Conservation (phyloP, 2,329 filamentous ascomycete species). For the Neurospora sp. region DNA sequence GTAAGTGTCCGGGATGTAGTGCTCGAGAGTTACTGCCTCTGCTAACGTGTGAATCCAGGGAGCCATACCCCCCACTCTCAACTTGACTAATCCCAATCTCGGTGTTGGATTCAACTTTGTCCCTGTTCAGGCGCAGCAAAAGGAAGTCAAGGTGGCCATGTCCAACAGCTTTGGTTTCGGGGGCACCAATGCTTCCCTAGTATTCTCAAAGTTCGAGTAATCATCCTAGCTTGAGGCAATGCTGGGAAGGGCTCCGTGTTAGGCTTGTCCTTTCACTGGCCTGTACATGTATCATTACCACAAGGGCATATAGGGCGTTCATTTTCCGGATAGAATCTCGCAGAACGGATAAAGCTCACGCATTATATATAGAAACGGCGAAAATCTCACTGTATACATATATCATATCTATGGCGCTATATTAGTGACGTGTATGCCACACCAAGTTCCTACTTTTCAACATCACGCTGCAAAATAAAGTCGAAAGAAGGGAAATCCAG, state of each 20-base stretch:
- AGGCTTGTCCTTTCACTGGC: background rate
- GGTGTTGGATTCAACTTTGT: slow-evolving; percentile 80
- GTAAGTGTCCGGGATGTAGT: slow-evolving; percentile 37
- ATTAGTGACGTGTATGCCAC: background rate
- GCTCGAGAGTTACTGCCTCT: background rate
- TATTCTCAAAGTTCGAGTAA: slow-evolving; percentile 48
- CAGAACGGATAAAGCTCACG: background rate
- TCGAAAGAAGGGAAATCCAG: background rate
- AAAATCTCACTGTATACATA: background rate
- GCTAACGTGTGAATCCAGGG: slow-evolving; percentile 40
- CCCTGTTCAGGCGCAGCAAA: slow-evolving; percentile 58
- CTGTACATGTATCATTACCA: background rate
- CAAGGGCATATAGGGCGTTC: background rate
- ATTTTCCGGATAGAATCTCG: background rate
- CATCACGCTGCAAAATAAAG: background rate
- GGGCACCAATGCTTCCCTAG: slow-evolving; percentile 85
- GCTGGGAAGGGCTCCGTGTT: background rate
- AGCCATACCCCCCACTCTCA: slow-evolving; percentile 75
- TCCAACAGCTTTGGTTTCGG: slow-evolving; percentile 98
- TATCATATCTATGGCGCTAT: background rate
- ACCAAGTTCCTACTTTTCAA: background rate
- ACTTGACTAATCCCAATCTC: slow-evolving; percentile 57
- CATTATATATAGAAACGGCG: background rate
- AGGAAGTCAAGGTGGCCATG: slow-evolving; percentile 61
- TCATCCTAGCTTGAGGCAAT: background rate